Evolutionary conservation across 208 protist genomes (phyloP).

Genomic region (Trypanosoma caninum): DNA sequence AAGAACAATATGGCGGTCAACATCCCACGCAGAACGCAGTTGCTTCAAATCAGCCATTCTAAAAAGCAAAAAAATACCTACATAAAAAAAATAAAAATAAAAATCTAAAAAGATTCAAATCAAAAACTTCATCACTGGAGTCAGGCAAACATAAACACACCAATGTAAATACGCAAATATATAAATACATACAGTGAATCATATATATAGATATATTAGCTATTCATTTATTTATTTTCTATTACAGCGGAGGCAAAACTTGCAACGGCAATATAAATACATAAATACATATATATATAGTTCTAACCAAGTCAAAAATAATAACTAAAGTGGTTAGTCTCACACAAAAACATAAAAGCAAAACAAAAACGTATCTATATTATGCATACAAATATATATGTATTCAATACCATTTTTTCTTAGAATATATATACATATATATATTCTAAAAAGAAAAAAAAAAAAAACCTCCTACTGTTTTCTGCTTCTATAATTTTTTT

Average conservation of each 20-base stretch:
- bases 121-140: no score
- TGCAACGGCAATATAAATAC: conserved; percentile 9
- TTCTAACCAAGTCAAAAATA: no score
- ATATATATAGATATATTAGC: background rate
- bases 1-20: conserved; percentile 82
- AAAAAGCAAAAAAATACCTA: background rate
- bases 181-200: no score
- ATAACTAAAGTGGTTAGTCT: background rate
- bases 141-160: background rate
- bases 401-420: no score
- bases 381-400: no score
- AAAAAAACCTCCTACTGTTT: no score
- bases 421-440: no score
- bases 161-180: background rate
- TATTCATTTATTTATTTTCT: conserved; percentile 1
- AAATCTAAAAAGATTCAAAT: no score
- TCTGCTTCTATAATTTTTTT: no score
- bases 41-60: conserved; percentile 37
- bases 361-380: no score
- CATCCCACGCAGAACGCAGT: conserved; percentile 77
- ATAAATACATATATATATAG: conserved; percentile 6
- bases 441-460: no score
- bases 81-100: conserved; percentile 5
- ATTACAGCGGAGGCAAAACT: conserved; percentile 4
- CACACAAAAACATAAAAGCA: background rate